Evolutionary conservation across 129 eudicot genomes (phyloP).

Genomic region (Sambucus nigra): DNA sequence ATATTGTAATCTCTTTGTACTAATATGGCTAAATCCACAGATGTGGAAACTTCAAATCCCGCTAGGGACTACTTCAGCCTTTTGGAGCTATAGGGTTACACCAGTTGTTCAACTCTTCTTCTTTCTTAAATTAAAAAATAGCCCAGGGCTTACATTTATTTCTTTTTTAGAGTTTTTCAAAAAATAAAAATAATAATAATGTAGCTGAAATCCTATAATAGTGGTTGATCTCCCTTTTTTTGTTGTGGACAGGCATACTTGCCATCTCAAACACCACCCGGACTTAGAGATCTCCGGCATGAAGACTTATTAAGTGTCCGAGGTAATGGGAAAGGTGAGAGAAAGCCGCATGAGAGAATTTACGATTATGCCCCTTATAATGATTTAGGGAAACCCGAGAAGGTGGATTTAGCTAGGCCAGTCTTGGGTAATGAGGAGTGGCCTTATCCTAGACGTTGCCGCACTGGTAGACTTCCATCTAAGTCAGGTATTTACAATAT

Average conservation of each 20-base stretch:
- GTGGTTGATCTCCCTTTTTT: neutral
- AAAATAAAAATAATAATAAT: no score
- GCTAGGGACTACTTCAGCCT: no score
- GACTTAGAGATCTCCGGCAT: constrained; percentile 61
- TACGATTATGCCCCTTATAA: constrained; percentile 73
- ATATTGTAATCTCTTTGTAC: neutral
- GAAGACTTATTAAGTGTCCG: constrained; percentile 53
- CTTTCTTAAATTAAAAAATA: no score
- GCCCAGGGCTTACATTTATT: no score
- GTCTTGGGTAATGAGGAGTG: constrained; percentile 39
- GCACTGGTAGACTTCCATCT: constrained; percentile 61
- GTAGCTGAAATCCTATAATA: neutral
- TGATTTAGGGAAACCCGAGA: constrained; percentile 70
- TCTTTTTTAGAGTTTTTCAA: no score
- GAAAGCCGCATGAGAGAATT: constrained; percentile 54
- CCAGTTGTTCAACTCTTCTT: no score
- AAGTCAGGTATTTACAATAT: constrained; percentile 33
- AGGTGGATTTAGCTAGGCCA: constrained; percentile 48
- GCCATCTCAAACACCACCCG: constrained; percentile 73
- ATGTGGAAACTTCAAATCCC: no score
- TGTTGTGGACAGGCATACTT: constrained; percentile 40
- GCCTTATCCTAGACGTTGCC: constrained; percentile 87
- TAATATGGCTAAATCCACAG: neutral
- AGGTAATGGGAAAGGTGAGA: constrained; percentile 66
- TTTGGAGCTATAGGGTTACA: no score